These are phyloP conservation scores for Dillenia turbinata DNA, from an alignment of 164 flowering plant species.

Conservation along the genomic window DNA sequence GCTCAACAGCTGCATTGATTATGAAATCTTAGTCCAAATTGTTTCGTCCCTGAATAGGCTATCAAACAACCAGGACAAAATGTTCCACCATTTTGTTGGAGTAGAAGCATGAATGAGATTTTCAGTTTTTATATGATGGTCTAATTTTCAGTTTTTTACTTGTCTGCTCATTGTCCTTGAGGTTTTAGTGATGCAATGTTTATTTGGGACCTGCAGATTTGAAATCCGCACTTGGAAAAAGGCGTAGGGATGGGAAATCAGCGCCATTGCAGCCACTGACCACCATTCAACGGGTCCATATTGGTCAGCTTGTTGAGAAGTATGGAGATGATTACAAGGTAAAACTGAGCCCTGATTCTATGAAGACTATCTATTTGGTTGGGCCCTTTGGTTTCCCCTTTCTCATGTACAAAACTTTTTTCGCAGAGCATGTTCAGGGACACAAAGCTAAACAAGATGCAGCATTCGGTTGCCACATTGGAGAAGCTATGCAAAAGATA, in stretches of 20 bases:
- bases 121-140: too few species aligned
- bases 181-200: background rate
- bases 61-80: too few species aligned
- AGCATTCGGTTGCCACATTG: constrained; percentile 74
- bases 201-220: constrained; percentile 44
- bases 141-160: too few species aligned
- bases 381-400: background rate
- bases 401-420: background rate
- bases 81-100: too few species aligned
- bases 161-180: too few species aligned
- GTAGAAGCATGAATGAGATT: too few species aligned
- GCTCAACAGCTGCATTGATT: too few species aligned
- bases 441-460: constrained; percentile 74
- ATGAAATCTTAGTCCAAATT: too few species aligned
- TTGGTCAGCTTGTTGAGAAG: constrained; percentile 57
- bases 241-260: constrained; percentile 71
- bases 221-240: constrained; percentile 83
- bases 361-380: background rate
- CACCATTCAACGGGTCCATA: constrained; percentile 56
- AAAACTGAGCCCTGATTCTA: background rate
- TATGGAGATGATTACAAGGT: constrained; percentile 89
- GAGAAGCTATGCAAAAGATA: constrained; percentile 77
- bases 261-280: constrained; percentile 73
- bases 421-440: constrained; percentile 90
- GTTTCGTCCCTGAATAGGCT: too few species aligned